Evolutionary conservation across 73 alveolate genomes (phyloP), one percentile per base, ranked within the genome.

Genomic region (Paramecium primaurelia): DNA sequence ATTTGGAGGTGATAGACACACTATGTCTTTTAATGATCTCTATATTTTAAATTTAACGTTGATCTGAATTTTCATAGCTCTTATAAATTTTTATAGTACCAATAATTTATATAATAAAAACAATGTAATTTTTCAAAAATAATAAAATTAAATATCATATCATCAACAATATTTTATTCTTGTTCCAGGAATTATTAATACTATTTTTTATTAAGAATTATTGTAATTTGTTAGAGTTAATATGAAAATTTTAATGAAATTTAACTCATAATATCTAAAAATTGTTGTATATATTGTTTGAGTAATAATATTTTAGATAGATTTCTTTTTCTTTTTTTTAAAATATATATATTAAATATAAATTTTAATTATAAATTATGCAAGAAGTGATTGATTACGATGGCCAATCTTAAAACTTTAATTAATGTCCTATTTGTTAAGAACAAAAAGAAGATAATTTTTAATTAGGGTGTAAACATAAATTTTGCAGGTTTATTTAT

Each of bases 1-100:
- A 12, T 96, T 96, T 93, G 99, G 98, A 47, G 99, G 98, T 54
- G 99, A 96, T 94, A 91, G 99, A 77, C 97, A 96, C 89, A 92
- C 92, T 88, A 95, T 95, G 94, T 94, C 98, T 25, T 96, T 92
- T 86, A 95, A 95, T 92, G 98, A 96, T 93, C 54, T 96, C 54
- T 96, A 86, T 64, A 38, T 22, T 30, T 75, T 36, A 38, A 38
- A 75, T 73, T 37, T 73, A n/a, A 1, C 18, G 4, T 12, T 3
- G 25, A 22, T 22, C 25, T 22, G 25, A 20, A 28, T 26, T 12
- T 6, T 68, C 6, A 25, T 68, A 1, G 14, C 6, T 54, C 49
- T 40, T 40, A 40, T 10, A 1, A 40, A 8, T 8, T 3, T 40
- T 40, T 40, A 3, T 4, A 40, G 49, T 40, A 40, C 11, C 49